Conservation (phyloP, 768 basidiomycete genomes). For the Pulveroboletus sp. region DNA sequence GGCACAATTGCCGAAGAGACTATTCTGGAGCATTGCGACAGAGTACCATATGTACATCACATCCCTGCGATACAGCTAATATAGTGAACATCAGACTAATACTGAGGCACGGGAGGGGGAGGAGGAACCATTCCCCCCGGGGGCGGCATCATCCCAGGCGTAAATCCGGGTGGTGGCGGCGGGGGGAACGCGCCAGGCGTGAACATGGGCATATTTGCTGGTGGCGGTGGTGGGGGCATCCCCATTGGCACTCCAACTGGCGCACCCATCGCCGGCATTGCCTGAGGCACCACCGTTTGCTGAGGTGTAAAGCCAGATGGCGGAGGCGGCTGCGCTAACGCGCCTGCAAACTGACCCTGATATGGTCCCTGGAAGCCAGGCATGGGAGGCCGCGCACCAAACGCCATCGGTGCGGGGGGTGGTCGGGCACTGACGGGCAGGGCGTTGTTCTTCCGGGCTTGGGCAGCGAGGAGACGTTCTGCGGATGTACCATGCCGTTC, state of each 20-base stretch:
- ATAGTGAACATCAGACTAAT: slow-evolving; percentile 12
- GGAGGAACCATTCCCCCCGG: slow-evolving; percentile 38
- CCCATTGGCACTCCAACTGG: slow-evolving; percentile 32
- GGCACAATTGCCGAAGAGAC: not conserved
- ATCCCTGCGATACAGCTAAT: not conserved
- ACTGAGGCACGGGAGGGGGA: slow-evolving; percentile 39
- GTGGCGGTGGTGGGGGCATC: slow-evolving; percentile 34
- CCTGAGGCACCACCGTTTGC: slow-evolving; percentile 54
- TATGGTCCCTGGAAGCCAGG: slow-evolving; percentile 73
- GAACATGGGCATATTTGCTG: slow-evolving; percentile 42
- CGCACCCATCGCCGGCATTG: slow-evolving; percentile 34
- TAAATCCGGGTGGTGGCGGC: slow-evolving; percentile 65
- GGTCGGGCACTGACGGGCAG: slow-evolving; percentile 74
- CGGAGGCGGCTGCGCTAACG: slow-evolving; percentile 74
- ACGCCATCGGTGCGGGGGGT: slow-evolving; percentile 68
- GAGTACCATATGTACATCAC: not conserved
- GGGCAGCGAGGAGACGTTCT: slow-evolving; percentile 92
- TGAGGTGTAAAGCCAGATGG: slow-evolving; percentile 76
- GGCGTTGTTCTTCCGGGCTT: slow-evolving; percentile 94
- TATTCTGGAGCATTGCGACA: not conserved
- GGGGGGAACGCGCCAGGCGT: slow-evolving; percentile 46
- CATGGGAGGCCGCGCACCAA: slow-evolving; percentile 61
- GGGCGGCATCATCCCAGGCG: slow-evolving; percentile 39
- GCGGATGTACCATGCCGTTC: slow-evolving; percentile 96
- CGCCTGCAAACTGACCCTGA: slow-evolving; percentile 92